Evolutionary conservation across 1,139 yeast species (phyloP), one percentile per base, ranked within the genome.

Genomic region (Yamadazyma diddensiae): DNA sequence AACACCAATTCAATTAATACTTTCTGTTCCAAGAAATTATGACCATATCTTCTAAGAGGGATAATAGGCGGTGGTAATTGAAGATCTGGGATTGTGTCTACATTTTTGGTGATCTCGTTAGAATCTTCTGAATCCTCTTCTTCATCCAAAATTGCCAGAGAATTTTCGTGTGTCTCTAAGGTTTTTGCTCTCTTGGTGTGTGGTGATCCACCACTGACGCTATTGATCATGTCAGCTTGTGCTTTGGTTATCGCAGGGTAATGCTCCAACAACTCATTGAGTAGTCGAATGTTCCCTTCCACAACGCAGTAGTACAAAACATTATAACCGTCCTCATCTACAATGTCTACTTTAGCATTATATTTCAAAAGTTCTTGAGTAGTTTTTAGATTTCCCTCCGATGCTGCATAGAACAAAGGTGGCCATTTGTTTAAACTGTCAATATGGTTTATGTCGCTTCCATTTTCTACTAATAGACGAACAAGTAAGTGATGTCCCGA

Each of bases 341-440:
- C 67, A 13, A 83, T 57, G 40, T 77, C 75, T 34, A 82, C 70
- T 37, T 77, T 73, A 0, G 97, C 96, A 4, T 92, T 88, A 35
- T 70, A 75, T 21, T 74, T 73, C 11, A 92, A 73, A 35, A 92
- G 67, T 31, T 79, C 86, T 40, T 71, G 72, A 0, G 94, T 82
- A 2, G 94, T 79, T 29, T 70, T 62, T 3, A 72, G 73, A 53
- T 85, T 88, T 1, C 97, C 97, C 47, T 86, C 94, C 45, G 80
- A 77, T 1, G 92, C 92, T 9, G 96, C 86, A 55, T 92, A 90
- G 50, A 90, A 87, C 5, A 92, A 70, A 0, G 97, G 95, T 0
- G 97, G 81, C 97, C 97, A 92, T 46, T 83, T 84, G 52, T 88
- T 87, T 37, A 87, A 77, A 36, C 86, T 83, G 58, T 92, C 97